Evolutionary conservation across 768 basidiomycete species (phyloP), one percentile per base, ranked within the genome.

Genomic region (Suillus clintonianus): DNA sequence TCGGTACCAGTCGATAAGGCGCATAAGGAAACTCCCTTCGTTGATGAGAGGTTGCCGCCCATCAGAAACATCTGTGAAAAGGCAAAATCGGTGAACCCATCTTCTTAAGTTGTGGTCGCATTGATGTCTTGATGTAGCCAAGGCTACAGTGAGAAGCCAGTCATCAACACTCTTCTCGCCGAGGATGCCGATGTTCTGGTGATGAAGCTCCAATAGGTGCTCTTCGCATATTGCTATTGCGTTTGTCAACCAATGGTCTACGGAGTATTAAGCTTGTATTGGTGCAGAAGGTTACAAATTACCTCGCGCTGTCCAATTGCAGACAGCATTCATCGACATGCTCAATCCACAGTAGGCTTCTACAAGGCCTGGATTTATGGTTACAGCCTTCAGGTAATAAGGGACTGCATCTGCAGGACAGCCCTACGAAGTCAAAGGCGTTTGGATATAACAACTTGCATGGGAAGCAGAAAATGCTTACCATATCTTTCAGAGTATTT

Each of bases 331-430:
- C 42, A 80, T 77, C 15, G 84, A 77, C 60, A 79, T 81, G 53
- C 72, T 78, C n/a, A 83, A 66, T 19, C 83, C 83, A 64, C 82
- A 83, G 15, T 82, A 73, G 1, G 82, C 83, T 64, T 85, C 84
- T 0, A 80, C 74, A 22, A 85, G 78, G 17, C 76, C 66, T 7
- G 82, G 79, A 64, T 83, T 82, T 15, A 72, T 71, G 19, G 72
- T 65, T 19, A 82, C 75, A 4, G 83, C 83, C 13, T 81, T 76
- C 15, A 77, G 72, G 59, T 84, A 85, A 70, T 80, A 85, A 14
- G 72, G 73, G 47, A 85, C 76, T 19, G 81, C 79, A 43, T 85
- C 82, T 59, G 78, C 71, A 34, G 77, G 74, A 50, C 75, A 78
- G 22, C 79, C 80, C 82, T 82, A 61, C 42, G 62, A 6, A 27